Percentiles rank a stretch among this genome's conserved stretches.
phyloP scores from a whole-genome alignment of 2,329 filamentous ascomycete genomes.

The Pseudogymnoascus sp. region DNA sequence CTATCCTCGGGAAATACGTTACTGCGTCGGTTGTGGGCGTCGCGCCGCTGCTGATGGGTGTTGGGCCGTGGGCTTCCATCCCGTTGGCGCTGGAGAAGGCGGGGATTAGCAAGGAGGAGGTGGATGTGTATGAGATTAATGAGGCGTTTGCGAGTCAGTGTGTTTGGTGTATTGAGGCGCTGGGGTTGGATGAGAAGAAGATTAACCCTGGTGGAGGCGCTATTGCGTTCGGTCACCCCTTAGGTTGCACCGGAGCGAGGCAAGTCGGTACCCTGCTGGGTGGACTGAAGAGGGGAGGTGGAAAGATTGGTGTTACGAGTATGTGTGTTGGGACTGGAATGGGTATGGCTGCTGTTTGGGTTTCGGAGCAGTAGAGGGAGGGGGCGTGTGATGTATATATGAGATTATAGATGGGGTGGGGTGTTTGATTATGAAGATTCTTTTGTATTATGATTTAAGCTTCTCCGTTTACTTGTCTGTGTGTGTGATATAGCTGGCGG shows the following conservation, averaged over 20 bases:
- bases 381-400: not conserved
- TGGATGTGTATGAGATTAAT: slow-evolving; percentile 98
- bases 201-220: slow-evolving; percentile 96
- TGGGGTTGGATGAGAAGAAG: slow-evolving; percentile 76
- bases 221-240: slow-evolving; percentile 91
- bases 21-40: slow-evolving; percentile 81
- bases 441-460: not conserved
- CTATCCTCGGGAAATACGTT: slow-evolving; percentile 88
- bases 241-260: slow-evolving; percentile 88
- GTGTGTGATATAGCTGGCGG: not conserved
- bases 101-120: slow-evolving; percentile 78
- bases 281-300: slow-evolving; percentile 75
- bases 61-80: slow-evolving; percentile 93
- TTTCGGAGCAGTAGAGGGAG: slow-evolving; percentile 66
- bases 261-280: slow-evolving; percentile 90
- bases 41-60: slow-evolving; percentile 87
- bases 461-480: not conserved
- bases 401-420: not conserved
- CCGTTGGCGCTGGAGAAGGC: slow-evolving; percentile 85
- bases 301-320: slow-evolving; percentile 84
- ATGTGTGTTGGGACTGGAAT: slow-evolving; percentile 98
- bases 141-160: slow-evolving; percentile 97
- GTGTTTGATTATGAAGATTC: slow-evolving; percentile 1
- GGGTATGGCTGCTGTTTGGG: slow-evolving; percentile 97
- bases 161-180: slow-evolving; percentile 85